Percentiles rank a stretch among this genome's conserved stretches.
Conservation (phyloP, 75 land plant genomes). For the Sequoiadendron giganteum region DNA sequence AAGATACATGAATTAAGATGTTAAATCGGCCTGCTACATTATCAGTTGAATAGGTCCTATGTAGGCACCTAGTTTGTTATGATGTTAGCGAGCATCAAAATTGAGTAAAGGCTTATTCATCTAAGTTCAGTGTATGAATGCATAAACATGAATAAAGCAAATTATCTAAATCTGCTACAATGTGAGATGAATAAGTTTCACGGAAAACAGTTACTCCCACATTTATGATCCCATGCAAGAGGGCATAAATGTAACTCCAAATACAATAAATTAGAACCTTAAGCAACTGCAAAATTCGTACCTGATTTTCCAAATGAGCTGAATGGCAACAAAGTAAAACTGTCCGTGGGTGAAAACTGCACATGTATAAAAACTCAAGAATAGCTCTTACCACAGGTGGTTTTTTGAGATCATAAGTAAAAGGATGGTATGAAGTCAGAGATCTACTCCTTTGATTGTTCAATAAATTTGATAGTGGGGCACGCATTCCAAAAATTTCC, state of each 20-base stretch:
- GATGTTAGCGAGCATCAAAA: not conserved
- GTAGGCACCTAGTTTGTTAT: not conserved
- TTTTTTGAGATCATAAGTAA: not conserved
- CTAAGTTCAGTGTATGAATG: not conserved
- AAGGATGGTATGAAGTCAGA: not conserved
- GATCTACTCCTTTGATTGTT: not conserved
- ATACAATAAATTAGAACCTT: not conserved
- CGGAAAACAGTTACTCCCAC: not conserved
- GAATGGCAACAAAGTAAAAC: conserved; percentile 12
- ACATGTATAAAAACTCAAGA: conserved; percentile 17
- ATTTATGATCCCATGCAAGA: not conserved
- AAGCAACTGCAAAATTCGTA: not conserved
- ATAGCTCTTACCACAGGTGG: conserved; percentile 9
- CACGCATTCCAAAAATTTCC: not conserved
- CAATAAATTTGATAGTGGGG: not conserved
- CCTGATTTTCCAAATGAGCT: conserved; percentile 13
- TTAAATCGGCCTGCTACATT: not conserved
- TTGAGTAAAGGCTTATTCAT: not conserved
- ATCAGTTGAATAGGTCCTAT: not conserved
- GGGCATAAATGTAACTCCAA: too few relatives aligned
- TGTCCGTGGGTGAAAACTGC: conserved; percentile 25
- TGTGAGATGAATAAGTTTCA: not conserved
- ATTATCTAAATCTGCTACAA: not conserved
- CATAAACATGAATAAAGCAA: not conserved
- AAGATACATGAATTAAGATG: not conserved